Evolutionary conservation across 768 basidiomycete genomes (phyloP), one percentile per base, ranked within the genome.

Genomic region (Chalciporus pseudorubinellus): DNA sequence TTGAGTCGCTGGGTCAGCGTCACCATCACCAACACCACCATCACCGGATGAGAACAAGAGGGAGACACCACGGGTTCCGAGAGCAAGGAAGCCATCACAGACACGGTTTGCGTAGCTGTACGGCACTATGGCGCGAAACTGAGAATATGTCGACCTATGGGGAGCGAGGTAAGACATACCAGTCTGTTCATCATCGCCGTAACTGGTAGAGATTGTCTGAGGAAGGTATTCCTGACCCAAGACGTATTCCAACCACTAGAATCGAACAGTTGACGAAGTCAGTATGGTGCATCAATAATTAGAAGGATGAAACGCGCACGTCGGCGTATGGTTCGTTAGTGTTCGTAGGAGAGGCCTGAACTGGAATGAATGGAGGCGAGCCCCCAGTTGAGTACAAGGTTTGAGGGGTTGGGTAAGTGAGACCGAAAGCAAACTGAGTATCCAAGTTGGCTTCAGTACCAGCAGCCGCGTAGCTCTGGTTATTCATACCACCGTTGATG

Each of bases 131-230:
- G 6, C 20, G 7, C 18, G 18, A 6, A 9, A 14, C 21, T 54
- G n/a, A 62, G 50, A 44, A 0, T 3, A 24, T 29, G 41, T 3
- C 4, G 6, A 11, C 19, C 18, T 39, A 2, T 3, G 10, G n/a
- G n/a, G 29, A 31, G 36, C 14, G 11, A 26, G 40, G 39, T 0
- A 28, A n/a, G n/a, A 19, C 6, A n/a, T 34, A 84, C 84, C 79
- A 24, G 85, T 82, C 62, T 86, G 85, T 50, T 90, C 88, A 51
- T 81, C 77, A 42, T 89, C 87, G 4, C 77, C 84, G 61, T 89
- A 89, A 56, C 83, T 85, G 0, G 84, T 88, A 0, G 85, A 85
- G 36, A 90, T 86, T 6, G 80, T 72, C 55, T 80, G 76, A 13
- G 86, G 84, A 2, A 77, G 64, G 34, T 71, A 61, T 10, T 68